Conservation (phyloP, 2,329 filamentous ascomycete genomes). For the Rutstroemia sp. region DNA sequence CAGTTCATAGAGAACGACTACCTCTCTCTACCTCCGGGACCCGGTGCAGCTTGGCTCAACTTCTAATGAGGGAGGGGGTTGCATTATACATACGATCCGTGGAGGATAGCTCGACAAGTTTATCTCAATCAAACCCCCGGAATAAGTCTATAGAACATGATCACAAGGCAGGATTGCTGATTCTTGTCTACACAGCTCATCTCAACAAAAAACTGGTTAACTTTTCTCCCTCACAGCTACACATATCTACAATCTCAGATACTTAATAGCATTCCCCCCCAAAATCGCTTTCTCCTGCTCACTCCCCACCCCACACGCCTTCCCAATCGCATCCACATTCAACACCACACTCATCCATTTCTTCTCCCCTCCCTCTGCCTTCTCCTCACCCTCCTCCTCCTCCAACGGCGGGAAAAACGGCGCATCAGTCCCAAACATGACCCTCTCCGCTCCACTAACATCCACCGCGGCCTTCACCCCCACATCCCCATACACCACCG, state of each 20-base stretch:
- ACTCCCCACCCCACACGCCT: slow-evolving; percentile 40
- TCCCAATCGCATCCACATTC: slow-evolving; percentile 49
- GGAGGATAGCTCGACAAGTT: too few relatives aligned
- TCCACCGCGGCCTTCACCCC: slow-evolving; percentile 64
- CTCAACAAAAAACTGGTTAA: too few relatives aligned
- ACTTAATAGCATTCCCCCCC: slow-evolving; percentile 50
- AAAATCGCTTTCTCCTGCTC: slow-evolving; percentile 45
- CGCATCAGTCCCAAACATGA: slow-evolving; percentile 79
- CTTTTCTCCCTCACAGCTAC: neutral
- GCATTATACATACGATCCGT: too few relatives aligned
- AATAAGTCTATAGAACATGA: too few relatives aligned
- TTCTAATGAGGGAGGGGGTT: too few relatives aligned
- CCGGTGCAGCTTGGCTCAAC: too few relatives aligned
- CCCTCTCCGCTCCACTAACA: slow-evolving; percentile 58
- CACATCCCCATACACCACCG: slow-evolving; percentile 73
- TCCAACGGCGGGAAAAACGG: slow-evolving; percentile 76
- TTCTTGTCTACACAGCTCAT: too few relatives aligned
- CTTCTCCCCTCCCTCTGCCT: slow-evolving; percentile 57
- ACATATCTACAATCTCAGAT: slow-evolving; percentile 33
- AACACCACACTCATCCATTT: slow-evolving; percentile 64
- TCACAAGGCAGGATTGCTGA: too few relatives aligned
- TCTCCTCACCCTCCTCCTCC: slow-evolving; percentile 47
- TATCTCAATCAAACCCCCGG: too few relatives aligned
- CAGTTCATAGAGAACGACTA: too few relatives aligned
- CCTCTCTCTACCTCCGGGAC: too few relatives aligned